These are phyloP conservation scores for Arabis hirsuta DNA, from an alignment of 345 rosid genomes.

Conservation along the genomic window DNA sequence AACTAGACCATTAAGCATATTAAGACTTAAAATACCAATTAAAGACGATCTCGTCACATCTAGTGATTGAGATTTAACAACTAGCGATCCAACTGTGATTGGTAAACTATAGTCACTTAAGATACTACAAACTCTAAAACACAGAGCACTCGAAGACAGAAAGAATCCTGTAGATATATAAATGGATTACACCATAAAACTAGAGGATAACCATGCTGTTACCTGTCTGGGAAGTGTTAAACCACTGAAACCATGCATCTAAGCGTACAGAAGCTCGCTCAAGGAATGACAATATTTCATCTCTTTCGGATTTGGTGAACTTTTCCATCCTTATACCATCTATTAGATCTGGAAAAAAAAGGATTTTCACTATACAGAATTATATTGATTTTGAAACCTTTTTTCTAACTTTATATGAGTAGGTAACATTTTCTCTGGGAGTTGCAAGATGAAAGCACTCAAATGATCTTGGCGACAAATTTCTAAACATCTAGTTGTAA, in stretches of 20 bases:
- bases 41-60: conserved; percentile 1
- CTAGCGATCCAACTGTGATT: conserved; percentile 20
- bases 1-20: conserved; percentile 11
- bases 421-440: background rate
- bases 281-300: conserved; percentile 72
- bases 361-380: conserved; percentile 27
- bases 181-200: background rate
- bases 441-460: conserved; percentile 27
- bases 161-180: background rate
- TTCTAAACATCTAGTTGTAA: conserved; percentile 25
- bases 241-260: conserved; percentile 98
- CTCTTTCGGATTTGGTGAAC: conserved; percentile 64
- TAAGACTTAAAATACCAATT: conserved; percentile 1
- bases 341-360: conserved; percentile 63
- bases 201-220: conserved; percentile 29
- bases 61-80: conserved; percentile 5
- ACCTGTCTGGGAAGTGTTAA: conserved; percentile 90
- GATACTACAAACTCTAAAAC: conserved; percentile 20
- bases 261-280: conserved; percentile 77
- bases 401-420: background rate
- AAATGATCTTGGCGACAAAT: conserved; percentile 1
- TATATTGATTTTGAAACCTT: conserved; percentile 18
- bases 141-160: conserved; percentile 5
- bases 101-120: conserved; percentile 14
- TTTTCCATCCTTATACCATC: conserved; percentile 61